phyloP scores from a whole-genome alignment of 371 early-diverging fungal species.

The Lichtheimia corymbifera region DNA sequence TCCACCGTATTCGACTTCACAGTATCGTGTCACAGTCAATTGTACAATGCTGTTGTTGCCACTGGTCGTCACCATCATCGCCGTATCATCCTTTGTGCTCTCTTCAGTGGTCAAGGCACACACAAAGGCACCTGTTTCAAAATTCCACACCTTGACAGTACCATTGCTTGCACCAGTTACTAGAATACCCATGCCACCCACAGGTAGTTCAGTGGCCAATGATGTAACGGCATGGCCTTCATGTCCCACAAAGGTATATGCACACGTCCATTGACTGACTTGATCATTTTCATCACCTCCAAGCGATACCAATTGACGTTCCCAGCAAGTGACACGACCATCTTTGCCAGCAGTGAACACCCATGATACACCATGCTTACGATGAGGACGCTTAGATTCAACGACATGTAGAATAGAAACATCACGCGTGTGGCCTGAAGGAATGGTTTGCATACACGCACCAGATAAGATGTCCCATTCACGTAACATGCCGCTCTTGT shows the following conservation, averaged over 20 bases:
- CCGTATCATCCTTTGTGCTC: not conserved
- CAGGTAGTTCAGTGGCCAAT: slow-evolving; percentile 27
- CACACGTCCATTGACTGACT: slow-evolving; percentile 23
- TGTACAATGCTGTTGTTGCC: slow-evolving; percentile 21
- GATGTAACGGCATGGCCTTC: slow-evolving; percentile 24
- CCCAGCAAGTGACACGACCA: slow-evolving; percentile 36
- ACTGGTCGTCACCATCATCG: slow-evolving; percentile 11
- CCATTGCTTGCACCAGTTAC: slow-evolving; percentile 82
- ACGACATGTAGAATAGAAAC: slow-evolving; percentile 26
- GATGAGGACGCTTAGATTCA: slow-evolving; percentile 21
- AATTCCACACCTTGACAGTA: slow-evolving; percentile 77
- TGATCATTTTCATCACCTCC: not conserved
- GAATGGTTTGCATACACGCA: slow-evolving; percentile 30
- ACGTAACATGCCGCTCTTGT: slow-evolving; percentile 32
- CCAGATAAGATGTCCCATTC: slow-evolving; percentile 44
- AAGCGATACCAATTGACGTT: slow-evolving; percentile 19
- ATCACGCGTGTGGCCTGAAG: slow-evolving; percentile 25
- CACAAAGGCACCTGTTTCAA: slow-evolving; percentile 62
- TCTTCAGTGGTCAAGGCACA: slow-evolving; percentile 11
- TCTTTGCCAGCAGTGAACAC: slow-evolving; percentile 38
- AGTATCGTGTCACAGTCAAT: slow-evolving; percentile 30
- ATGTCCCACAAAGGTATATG: slow-evolving; percentile 28
- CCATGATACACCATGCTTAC: slow-evolving; percentile 28
- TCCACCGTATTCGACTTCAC: slow-evolving; percentile 25
- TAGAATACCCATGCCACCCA: slow-evolving; percentile 31